Evolutionary conservation across 2,329 filamentous ascomycete species (phyloP), one percentile per base, ranked within the genome.

Genomic region (Blastomyces emzantsi): DNA sequence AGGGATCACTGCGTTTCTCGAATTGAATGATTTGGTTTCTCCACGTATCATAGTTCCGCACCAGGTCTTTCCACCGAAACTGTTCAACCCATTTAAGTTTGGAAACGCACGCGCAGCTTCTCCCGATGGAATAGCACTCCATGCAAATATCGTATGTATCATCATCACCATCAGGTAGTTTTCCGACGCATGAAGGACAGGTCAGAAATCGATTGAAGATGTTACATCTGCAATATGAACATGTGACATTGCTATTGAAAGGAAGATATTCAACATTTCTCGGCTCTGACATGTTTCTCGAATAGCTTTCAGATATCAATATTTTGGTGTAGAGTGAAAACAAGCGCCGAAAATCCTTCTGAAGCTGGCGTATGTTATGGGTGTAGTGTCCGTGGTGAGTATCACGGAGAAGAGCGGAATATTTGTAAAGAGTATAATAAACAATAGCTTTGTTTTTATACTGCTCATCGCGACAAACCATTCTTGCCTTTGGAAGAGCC

Each of bases 391-490:
- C 28, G 30, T 82, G 78, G 62, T 82, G 78, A 19, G 90, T 82
- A 60, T 85, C 80, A n/a, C 80, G 78, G 66, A 88, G 77, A 36
- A 84, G 74, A 6, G 74, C 74, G 1, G 82, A 83, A 73, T 97
- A 97, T 70, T 92, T 94, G 13, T 88, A 79, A 3, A 97, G 81
- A 0, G 92, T 90, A 73, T 88, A 96, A 74, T 92, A 96, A 55
- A 97, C 82, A 64, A 97, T 97, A 5, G 92, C 90, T 74, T 97
- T 97, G 78, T 96, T 97, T 75, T 97, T 97, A 80, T 99, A 99
- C 74, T 97, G 93, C 74, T 99, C 94, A 69, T 99, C 94, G 47
- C 94, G 89, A 73, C 94, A 97, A 2, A 97, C 93, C 69, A 97
- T 85, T 15, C 92, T 85, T 11, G 92, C 90, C 69, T 92, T 91